Base-by-base conservation (phyloP, 1,284 basidiomycete species). In the Neotropicomus parvogracilis region DNA sequence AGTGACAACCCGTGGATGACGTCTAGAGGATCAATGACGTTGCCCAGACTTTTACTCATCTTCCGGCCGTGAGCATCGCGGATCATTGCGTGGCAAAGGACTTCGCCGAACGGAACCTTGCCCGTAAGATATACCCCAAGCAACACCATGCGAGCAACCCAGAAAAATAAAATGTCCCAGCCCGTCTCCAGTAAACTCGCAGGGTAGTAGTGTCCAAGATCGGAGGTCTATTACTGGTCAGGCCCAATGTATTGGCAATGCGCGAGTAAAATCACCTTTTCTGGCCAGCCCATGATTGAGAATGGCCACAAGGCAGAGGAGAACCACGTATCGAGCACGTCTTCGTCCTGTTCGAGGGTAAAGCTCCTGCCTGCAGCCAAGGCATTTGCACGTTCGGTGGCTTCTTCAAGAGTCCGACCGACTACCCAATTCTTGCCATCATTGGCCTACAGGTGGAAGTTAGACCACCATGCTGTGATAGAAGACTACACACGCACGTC, bases 101-200 rank as follows among this genome's bases (percentile, higher is more conserved):
- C 95, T 72, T 99, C 95, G 51, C 84, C 80, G 81, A 99, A 99
- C 0, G 95, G 97, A 75, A 99, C 81, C 63, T 88, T 70, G 40
- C 80, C 94, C 0, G 97, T 99, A 41, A 97, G 81, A 54, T 89
- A 81, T 63, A 95, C 75, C 47, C 97, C 95, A 33, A 99, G 85
- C 67, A 99, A 78, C 50, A 91, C 95, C 97, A 99, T 99, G 43
- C 95, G 86, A 7, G 97, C 95, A 17, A 99, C 95, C 97, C 97
- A 99, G 83, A 99, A 98, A 80, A 97, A 97, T 31, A 99, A 71
- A 60, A 98, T 99, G 60, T 99, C 97, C 95, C 97, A 99, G 40
- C 97, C 97, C 0, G 97, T 99, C 72, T 99, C 97, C 39, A 98
- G 82, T 40, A 99, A 62, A 17, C 86, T 83, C 9, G 91, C 75